These are phyloP conservation scores for Leccinum obscurum DNA, from an alignment of 768 basidiomycete species.

Conservation along the genomic window DNA sequence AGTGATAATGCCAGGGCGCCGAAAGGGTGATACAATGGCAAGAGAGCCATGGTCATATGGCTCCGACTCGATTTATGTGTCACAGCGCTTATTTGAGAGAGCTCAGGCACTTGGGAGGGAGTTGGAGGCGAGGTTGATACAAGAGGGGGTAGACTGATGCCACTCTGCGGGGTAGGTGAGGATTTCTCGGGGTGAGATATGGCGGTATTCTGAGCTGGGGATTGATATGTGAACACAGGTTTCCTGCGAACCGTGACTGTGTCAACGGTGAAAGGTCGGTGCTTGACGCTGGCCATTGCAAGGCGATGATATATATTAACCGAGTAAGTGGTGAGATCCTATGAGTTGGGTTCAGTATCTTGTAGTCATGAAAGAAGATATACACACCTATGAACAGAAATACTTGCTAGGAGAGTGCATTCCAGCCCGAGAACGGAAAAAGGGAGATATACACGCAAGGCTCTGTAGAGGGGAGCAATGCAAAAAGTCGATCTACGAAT, in stretches of 20 bases:
- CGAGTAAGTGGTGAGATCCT: constrained; percentile 14
- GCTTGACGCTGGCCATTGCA: constrained; percentile 28
- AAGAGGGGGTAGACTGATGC: constrained; percentile 13
- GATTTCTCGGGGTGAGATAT: constrained; percentile 23
- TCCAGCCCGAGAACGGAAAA: constrained; percentile 18
- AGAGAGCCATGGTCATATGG: constrained; percentile 41
- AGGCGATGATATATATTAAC: constrained; percentile 10
- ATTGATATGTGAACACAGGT: constrained; percentile 57
- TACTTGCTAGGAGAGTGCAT: constrained; percentile 20
- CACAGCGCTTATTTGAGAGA: constrained; percentile 16
- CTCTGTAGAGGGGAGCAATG: constrained; percentile 5
- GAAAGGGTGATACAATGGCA: constrained; percentile 70
- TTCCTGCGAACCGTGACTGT: constrained; percentile 48
- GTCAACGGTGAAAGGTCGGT: constrained; percentile 8
- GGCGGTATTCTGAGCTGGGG: constrained; percentile 44
- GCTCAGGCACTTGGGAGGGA: constrained; percentile 14
- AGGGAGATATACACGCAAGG: constrained; percentile 17
- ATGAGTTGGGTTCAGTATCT: constrained; percentile 2
- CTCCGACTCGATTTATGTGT: constrained; percentile 16
- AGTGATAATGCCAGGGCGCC: constrained; percentile 64
- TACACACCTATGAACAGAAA: constrained; percentile 25
- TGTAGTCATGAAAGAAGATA: not conserved
- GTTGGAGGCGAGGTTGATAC: constrained; percentile 15
- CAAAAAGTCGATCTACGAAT: constrained; percentile 16
- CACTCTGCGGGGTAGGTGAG: constrained; percentile 18